These are phyloP conservation scores for Phytopythium mirpurense DNA, from an alignment of 352 stramenopile species.

Conservation along the genomic window DNA sequence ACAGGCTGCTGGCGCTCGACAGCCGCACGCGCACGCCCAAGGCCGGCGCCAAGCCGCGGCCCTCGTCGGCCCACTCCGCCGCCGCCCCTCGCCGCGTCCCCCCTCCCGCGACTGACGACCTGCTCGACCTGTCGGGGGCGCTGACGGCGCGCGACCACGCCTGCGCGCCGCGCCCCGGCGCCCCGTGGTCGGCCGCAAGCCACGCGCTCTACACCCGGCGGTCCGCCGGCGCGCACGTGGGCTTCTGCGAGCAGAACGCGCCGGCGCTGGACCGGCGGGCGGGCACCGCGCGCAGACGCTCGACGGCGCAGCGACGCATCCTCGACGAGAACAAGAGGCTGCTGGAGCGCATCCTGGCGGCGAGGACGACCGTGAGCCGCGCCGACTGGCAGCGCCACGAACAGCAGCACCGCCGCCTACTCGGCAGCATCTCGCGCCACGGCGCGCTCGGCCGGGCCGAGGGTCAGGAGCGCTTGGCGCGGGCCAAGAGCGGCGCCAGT, in stretches of 20 bases:
- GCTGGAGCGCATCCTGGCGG: conserved; percentile 37
- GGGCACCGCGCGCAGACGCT: conserved; percentile 14
- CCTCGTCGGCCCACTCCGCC: not conserved
- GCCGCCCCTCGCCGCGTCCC: not conserved
- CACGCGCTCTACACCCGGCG: conserved; percentile 41
- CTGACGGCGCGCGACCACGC: not conserved
- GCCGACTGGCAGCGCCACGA: conserved; percentile 30
- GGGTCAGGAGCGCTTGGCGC: not conserved
- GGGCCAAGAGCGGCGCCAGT: not conserved
- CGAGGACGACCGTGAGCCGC: conserved; percentile 39
- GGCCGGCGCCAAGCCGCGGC: not conserved
- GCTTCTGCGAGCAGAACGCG: conserved; percentile 44
- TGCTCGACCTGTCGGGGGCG: not conserved
- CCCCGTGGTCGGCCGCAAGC: conserved; percentile 22
- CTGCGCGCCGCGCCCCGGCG: conserved; percentile 12
- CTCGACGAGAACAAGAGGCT: conserved; percentile 47
- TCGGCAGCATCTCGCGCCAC: conserved; percentile 36
- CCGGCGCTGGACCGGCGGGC: conserved; percentile 27
- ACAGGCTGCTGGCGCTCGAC: conserved; percentile 51
- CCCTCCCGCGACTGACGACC: not conserved
- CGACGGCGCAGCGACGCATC: conserved; percentile 34
- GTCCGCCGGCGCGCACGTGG: conserved; percentile 42
- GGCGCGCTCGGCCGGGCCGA: not conserved
- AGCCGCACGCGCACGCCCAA: conserved; percentile 10
- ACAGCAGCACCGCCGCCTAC: conserved; percentile 31